Evolutionary conservation across 2,329 filamentous ascomycete genomes (phyloP).

Genomic region (Fusarium sp.): DNA sequence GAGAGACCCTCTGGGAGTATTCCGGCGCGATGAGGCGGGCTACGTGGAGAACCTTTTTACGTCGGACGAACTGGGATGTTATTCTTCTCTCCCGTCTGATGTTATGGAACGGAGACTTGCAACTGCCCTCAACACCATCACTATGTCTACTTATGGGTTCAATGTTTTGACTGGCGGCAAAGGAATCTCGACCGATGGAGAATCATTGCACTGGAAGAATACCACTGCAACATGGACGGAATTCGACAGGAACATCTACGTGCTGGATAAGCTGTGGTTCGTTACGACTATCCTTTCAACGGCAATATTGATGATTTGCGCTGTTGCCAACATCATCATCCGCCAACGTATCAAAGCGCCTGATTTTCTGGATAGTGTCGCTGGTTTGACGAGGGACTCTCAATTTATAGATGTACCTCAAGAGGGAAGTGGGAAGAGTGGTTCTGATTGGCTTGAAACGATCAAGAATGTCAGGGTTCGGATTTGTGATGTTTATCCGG

Average conservation of each 20-base stretch:
- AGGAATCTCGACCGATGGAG: not conserved
- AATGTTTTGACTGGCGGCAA: not conserved
- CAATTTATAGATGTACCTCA: not conserved
- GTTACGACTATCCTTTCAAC: accelerated
- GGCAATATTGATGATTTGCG: not conserved
- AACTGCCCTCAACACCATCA: not conserved
- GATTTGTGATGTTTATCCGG: not conserved
- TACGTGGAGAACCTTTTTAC: too few relatives aligned
- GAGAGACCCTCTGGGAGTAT: not conserved
- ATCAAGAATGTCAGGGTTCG: not conserved
- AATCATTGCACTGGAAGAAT: slow-evolving; percentile 3
- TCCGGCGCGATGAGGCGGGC: not conserved
- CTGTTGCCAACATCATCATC: accelerated
- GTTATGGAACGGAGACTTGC: not conserved
- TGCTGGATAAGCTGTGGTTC: not conserved
- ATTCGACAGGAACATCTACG: accelerated
- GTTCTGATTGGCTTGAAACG: not conserved
- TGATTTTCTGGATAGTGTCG: accelerated
- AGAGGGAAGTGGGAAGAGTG: not conserved
- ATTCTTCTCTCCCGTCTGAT: accelerated
- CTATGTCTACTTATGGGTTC: accelerated
- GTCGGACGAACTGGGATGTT: not conserved
- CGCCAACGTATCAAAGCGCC: not conserved
- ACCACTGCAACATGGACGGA: not conserved
- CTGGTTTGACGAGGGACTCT: not conserved